phyloP scores from a whole-genome alignment of 441 rosid genomes.

The Theobroma grandiflorum region DNA sequence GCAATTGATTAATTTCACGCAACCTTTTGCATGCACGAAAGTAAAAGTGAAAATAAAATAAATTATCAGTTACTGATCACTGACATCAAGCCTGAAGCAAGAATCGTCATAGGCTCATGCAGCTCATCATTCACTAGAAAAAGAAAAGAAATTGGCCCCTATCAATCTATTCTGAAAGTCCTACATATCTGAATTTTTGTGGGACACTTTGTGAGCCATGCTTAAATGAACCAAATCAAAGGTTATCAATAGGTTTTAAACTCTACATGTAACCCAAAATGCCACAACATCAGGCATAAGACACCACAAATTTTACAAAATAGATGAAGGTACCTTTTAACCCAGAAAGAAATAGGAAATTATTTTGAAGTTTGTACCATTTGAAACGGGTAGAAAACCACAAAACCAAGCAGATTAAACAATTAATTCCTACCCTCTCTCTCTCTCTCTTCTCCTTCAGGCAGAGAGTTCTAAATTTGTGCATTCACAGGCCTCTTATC shows the following conservation, averaged over 20 bases:
- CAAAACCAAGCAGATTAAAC: not conserved
- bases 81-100: not conserved
- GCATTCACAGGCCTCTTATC: not conserved
- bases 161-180: not conserved
- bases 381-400: not conserved
- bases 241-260: not conserved
- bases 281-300: not conserved
- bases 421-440: not conserved
- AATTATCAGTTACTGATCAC: not conserved
- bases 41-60: not conserved
- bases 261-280: not conserved
- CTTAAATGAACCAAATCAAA: not conserved
- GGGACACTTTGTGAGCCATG: not conserved
- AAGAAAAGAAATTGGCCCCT: not conserved
- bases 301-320: not conserved
- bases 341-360: not conserved
- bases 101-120: not conserved
- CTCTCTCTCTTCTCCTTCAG: not conserved
- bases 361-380: not conserved
- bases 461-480: not conserved
- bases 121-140: not conserved
- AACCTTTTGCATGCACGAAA: not conserved
- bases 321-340: not conserved
- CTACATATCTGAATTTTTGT: not conserved
- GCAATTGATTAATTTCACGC: not conserved